Conservation (phyloP, 345 rosid species). For the Aquilaria sinensis region DNA sequence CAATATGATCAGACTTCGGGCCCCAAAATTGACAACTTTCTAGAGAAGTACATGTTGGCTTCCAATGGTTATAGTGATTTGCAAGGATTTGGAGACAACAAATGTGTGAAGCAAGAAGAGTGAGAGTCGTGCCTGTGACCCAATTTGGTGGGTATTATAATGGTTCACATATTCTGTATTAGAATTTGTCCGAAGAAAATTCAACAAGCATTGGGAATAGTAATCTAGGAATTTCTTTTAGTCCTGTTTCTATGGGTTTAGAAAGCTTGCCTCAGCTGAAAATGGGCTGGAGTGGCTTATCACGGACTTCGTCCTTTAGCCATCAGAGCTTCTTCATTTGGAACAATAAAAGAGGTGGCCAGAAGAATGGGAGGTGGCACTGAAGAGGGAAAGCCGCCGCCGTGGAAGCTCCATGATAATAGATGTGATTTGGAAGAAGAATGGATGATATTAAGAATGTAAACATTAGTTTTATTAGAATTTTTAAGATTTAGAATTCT, state of each 20-base stretch:
- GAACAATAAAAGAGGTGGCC: too few species aligned
- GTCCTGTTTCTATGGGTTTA: constrained; percentile 17
- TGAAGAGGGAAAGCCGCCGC: too few species aligned
- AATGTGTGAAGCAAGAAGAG: constrained; percentile 34
- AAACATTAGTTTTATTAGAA: too few species aligned
- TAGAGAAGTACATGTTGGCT: constrained; percentile 22
- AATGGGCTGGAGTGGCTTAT: constrained; percentile 22
- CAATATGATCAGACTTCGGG: constrained; percentile 27
- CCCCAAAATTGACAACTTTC: constrained; percentile 41
- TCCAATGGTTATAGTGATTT: constrained; percentile 23
- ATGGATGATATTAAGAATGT: too few species aligned
- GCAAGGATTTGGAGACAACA: constrained; percentile 27
- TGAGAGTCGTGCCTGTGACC: constrained; percentile 11
- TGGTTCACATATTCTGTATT: constrained; percentile 20
- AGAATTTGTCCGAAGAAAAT: constrained; percentile 9
- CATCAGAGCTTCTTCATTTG: too few species aligned
- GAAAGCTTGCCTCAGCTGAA: constrained; percentile 25
- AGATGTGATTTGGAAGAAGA: too few species aligned
- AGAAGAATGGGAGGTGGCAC: too few species aligned
- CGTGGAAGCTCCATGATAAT: too few species aligned
- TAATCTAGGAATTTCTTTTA: constrained; percentile 13
- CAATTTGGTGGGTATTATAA: constrained; percentile 15
- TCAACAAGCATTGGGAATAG: constrained; percentile 8
- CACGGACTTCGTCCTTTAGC: too few species aligned
- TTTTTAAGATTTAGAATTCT: too few species aligned